phyloP scores from a whole-genome alignment of 2,329 filamentous ascomycete genomes.

The Orbilia blumenaviensis region DNA sequence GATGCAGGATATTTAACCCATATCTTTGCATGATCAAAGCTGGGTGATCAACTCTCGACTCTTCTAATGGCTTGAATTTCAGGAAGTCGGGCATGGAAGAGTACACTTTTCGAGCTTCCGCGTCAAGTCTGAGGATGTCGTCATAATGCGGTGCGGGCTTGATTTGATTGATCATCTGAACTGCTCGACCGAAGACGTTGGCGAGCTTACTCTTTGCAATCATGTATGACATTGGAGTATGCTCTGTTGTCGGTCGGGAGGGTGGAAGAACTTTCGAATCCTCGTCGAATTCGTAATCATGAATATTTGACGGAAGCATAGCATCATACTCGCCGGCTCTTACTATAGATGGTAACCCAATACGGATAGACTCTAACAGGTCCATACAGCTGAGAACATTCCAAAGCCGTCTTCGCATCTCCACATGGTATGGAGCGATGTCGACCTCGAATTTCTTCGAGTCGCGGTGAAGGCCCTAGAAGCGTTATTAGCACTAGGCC shows the following conservation, averaged over 20 bases:
- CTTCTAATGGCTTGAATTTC: constrained; percentile 76
- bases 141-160: constrained; percentile 66
- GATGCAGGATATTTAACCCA: constrained; percentile 82
- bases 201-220: constrained; percentile 76
- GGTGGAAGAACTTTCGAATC: constrained; percentile 74
- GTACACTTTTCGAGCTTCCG: constrained; percentile 70
- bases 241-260: constrained; percentile 73
- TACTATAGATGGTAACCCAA: constrained; percentile 72
- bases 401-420: constrained; percentile 77
- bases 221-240: constrained; percentile 81
- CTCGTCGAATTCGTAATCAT: constrained; percentile 80
- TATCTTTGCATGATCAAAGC: constrained; percentile 80
- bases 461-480: constrained; percentile 76
- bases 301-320: constrained; percentile 77
- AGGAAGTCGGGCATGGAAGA: constrained; percentile 81
- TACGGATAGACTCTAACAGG: constrained; percentile 79
- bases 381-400: constrained; percentile 77
- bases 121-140: constrained; percentile 71
- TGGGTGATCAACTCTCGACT: constrained; percentile 74
- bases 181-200: constrained; percentile 74
- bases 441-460: constrained; percentile 74
- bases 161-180: constrained; percentile 69
- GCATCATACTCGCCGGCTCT: constrained; percentile 79
- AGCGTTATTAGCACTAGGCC: constrained; percentile 62
- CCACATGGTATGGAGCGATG: constrained; percentile 77